Base-by-base conservation (phyloP, 139 green algal species). In the Chlorella sp. region DNA sequence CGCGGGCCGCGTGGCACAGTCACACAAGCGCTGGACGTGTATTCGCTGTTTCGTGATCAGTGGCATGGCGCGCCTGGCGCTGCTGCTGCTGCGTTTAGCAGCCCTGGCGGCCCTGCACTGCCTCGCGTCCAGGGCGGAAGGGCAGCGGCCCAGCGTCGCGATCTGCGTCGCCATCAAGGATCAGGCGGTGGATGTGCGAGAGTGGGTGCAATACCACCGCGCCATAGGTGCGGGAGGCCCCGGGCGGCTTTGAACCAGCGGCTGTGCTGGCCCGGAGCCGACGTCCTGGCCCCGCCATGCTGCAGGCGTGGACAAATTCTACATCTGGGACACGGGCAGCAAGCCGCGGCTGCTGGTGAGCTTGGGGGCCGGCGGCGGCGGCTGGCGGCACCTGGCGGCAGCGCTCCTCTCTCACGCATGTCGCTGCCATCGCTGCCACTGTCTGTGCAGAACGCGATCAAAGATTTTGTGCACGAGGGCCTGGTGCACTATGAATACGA, bases 181-280 rank as follows among this genome's bases (percentile, higher is more conserved):
- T 48, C 88, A 91, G 60, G 44, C 67, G 16, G 44, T 62, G 2
- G 88, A 91, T 60, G 72, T 91, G 24, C 78, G 88, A 19, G 87
- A 90, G 44, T 91, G 85, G 85, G 74, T 91, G 0, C 65, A 76
- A 1, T 91, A 91, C 68, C 85, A 91, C 78, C 84, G 85, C 38
- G 88, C 85, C 34, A 65, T 91, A 60, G 88, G 88, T 60, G 82
- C 64, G n/a, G 43, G 40, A 24, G 8, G 24, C 40, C 40, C 40
- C 11, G 72, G 43, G 36, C 38, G 14, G 44, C 32, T 38, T 76
- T 78, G 32, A 56, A 77, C 9, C 24, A 20, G 22, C 51, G n/a
- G 11, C 51, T 60, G 11, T 24, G 2, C 51, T 60, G 2, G 51
- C 13, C 51, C 16, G 51, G 9, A 60, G 24, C 51, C 14, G 16